Evolutionary conservation across 352 stramenopile species (phyloP).

Genomic region (Thalassiosira mediterranea): DNA sequence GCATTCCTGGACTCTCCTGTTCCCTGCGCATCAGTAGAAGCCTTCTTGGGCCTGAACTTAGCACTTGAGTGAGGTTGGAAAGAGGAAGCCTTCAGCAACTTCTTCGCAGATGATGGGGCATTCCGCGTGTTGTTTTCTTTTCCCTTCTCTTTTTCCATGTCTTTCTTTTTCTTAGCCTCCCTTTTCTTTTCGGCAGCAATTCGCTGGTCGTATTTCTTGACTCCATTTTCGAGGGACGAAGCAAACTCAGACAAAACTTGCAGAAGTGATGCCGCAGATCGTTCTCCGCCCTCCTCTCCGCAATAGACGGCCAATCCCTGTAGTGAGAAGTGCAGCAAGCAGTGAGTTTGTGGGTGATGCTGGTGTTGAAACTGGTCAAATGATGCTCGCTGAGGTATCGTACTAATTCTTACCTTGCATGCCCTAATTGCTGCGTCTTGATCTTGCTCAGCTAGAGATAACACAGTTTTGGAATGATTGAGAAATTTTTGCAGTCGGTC

Average conservation of each 20-base stretch:
- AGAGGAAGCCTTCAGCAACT: constrained; percentile 41
- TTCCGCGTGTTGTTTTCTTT: constrained; percentile 36
- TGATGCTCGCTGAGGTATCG: not conserved
- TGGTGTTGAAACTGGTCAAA: constrained; percentile 3
- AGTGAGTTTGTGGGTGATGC: constrained; percentile 52
- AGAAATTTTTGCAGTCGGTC: constrained; percentile 51
- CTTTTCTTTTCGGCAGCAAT: constrained; percentile 53
- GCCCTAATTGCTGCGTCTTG: constrained; percentile 50
- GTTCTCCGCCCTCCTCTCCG: constrained; percentile 73
- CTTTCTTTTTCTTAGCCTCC: constrained; percentile 40
- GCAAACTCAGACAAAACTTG: constrained; percentile 78
- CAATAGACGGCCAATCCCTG: constrained; percentile 75
- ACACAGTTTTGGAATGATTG: constrained; percentile 30
- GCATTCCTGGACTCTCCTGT: constrained; percentile 16
- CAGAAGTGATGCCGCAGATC: constrained; percentile 57
- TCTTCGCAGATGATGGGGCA: constrained; percentile 12
- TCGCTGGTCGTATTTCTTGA: constrained; percentile 78
- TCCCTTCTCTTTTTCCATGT: constrained; percentile 11
- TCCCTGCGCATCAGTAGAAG: not conserved
- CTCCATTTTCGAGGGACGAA: constrained; percentile 59
- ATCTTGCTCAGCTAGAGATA: constrained; percentile 45
- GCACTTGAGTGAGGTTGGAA: constrained; percentile 41
- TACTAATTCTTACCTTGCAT: constrained; percentile 60
- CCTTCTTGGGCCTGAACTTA: constrained; percentile 24
- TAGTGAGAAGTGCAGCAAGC: constrained; percentile 25